Evolutionary conservation across 192 early-diverging fungal genomes (phyloP).

Genomic region (Entomortierella beljakovae): DNA sequence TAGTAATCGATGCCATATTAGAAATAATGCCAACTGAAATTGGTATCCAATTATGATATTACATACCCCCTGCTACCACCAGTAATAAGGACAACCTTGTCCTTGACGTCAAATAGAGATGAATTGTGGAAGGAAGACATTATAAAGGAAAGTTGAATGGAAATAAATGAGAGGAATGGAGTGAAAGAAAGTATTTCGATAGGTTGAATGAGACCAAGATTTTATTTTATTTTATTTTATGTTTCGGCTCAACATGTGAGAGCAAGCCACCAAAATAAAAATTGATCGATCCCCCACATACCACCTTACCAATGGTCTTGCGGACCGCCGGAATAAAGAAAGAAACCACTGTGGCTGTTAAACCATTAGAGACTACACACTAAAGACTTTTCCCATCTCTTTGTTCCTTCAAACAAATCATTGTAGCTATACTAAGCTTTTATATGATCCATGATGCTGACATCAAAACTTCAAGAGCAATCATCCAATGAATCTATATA

Average conservation of each 20-base stretch:
- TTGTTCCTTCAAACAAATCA: too few species aligned
- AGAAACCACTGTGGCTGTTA: too few species aligned
- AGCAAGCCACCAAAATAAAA: background rate
- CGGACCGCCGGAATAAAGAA: background rate
- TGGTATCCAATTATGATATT: background rate
- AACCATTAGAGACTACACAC: too few species aligned
- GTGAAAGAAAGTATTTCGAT: background rate
- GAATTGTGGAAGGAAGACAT: constrained; percentile 65
- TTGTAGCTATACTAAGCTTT: too few species aligned
- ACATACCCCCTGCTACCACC: constrained; percentile 73
- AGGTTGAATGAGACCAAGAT: background rate
- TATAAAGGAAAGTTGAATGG: background rate
- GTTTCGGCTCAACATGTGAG: background rate
- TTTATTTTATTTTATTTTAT: too few species aligned
- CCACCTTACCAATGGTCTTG: background rate
- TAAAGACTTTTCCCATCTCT: too few species aligned
- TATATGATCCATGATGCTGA: too few species aligned
- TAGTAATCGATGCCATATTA: too few species aligned
- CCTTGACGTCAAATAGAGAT: constrained; percentile 72
- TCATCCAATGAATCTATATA: background rate
- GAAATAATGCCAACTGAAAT: background rate
- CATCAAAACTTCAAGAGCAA: too few species aligned
- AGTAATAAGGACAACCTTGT: constrained; percentile 86
- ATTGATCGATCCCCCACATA: background rate
- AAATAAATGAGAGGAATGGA: background rate